Base-by-base conservation (phyloP, 2,329 filamentous ascomycete genomes). In the Cordyceps pruinosa region DNA sequence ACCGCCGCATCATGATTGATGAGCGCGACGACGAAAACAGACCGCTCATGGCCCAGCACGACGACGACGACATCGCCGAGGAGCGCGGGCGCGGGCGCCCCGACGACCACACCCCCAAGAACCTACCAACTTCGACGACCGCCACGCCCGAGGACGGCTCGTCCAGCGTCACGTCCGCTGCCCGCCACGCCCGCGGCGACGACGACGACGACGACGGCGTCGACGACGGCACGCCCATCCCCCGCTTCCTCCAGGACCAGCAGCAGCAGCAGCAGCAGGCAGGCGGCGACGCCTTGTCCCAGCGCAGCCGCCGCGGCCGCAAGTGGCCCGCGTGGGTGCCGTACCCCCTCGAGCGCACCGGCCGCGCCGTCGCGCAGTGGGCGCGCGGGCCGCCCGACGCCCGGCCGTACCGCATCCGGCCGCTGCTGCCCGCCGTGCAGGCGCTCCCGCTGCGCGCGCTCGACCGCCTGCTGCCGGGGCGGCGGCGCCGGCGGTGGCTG, bases 351-450 rank as follows among this genome's bases (percentile, higher is more conserved):
- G 77, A 80, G 44, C 76, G 78, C 57, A 66, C 76, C 54, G 64
- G 69, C 49, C 74, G 69, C 53, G 70, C 73, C 49, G 65, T 75
- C 5, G 70, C 65, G 25, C 73, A 66, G 55, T 87, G 84, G 84
- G 72, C 77, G 12, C 68, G 72, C 45, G 85, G 85, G 0, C 85
- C 85, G 3, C 62, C 73, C n/a, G 75, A 76, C 32, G 79, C 83
- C 2, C 75, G 73, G 50, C 70, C 68, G 2, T 67, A 69, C 60
- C 71, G 59, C 59, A 85, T 88, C 65, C 70, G 73, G 46, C 83
- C 85, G 0, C 60, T 89, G 56, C 81, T 91, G 52, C 87, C 88
- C 2, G 66, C 66, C 13, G 69, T 90, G 13, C 89, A 94, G 68
- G 78, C 83, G 60, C 81, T 81, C 32, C 89, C 89, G 1, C 73